phyloP scores from a whole-genome alignment of 2,329 filamentous ascomycete species.

The Apiospora pterosperma region DNA sequence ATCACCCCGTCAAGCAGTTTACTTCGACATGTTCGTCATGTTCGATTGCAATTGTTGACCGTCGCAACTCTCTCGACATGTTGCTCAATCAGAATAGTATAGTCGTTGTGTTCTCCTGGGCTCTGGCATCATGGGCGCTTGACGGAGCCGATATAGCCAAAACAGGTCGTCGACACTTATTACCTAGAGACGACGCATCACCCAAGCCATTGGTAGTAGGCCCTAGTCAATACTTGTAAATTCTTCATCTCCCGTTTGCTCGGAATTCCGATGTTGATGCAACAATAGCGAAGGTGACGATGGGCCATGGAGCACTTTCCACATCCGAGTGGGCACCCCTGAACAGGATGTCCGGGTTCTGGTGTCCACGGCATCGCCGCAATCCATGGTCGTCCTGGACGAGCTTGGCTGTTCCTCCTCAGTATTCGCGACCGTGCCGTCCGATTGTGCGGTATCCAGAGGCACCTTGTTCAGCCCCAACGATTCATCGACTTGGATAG shows the following conservation, averaged over 20 bases:
- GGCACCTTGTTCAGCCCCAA: conserved; percentile 32
- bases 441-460: conserved; percentile 31
- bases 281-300: conserved; percentile 33
- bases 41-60: not conserved
- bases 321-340: conserved; percentile 33
- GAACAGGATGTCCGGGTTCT: conserved; percentile 33
- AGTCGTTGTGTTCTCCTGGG: conserved; percentile 8
- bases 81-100: not conserved
- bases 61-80: not conserved
- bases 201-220: conserved; percentile 24
- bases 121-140: conserved; percentile 7
- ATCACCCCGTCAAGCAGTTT: not conserved
- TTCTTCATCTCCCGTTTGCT: conserved; percentile 5
- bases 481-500: conserved; percentile 31
- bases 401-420: conserved; percentile 27
- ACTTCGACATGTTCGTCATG: not conserved
- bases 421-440: conserved; percentile 28
- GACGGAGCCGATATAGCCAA: conserved; percentile 2
- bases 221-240: conserved; percentile 35
- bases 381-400: conserved; percentile 30
- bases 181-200: not conserved
- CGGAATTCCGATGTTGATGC: not conserved
- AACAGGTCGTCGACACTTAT: not conserved
- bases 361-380: conserved; percentile 35
- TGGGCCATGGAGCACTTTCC: conserved; percentile 37